Evolutionary conservation across 2,329 filamentous ascomycete genomes (phyloP).

Genomic region (Xylariaceae sp.): DNA sequence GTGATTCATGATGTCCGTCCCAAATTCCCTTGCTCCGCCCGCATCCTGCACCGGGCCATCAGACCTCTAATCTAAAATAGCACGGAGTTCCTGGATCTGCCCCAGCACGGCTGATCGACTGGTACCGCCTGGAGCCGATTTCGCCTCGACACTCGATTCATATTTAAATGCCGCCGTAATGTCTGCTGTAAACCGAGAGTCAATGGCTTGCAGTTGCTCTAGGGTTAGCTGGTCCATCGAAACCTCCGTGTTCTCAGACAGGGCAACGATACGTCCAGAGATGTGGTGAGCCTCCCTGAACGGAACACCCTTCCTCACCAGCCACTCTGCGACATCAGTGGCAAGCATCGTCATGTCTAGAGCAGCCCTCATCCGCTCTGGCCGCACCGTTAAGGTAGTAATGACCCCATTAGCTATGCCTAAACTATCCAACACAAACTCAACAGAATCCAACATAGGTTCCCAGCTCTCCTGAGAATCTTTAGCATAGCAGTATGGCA

Average conservation of each 20-base stretch:
- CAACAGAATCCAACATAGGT: constrained; percentile 76
- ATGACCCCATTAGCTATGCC: constrained; percentile 80
- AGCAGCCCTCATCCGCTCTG: constrained; percentile 74
- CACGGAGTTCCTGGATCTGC: constrained; percentile 43
- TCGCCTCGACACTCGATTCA: constrained; percentile 76
- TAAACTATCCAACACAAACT: constrained; percentile 75
- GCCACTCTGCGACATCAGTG: constrained; percentile 63
- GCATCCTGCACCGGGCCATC: constrained; percentile 17
- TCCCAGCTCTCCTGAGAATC: constrained; percentile 86
- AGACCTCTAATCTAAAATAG: constrained; percentile 9
- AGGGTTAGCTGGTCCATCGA: constrained; percentile 69
- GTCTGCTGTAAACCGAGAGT: constrained; percentile 65
- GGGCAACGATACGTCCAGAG: constrained; percentile 68
- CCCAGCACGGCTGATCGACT: constrained; percentile 60
- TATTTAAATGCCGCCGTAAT: constrained; percentile 74
- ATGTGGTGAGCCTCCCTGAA: constrained; percentile 84
- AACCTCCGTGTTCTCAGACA: constrained; percentile 61
- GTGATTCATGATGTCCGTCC: constrained; percentile 25
- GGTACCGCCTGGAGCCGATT: constrained; percentile 68
- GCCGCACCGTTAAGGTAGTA: constrained; percentile 63
- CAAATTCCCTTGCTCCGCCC: constrained; percentile 23
- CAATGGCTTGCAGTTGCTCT: constrained; percentile 64
- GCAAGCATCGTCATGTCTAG: constrained; percentile 82
- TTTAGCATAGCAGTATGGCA: constrained; percentile 72
- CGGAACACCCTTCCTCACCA: constrained; percentile 67